Conservation (phyloP, 1,284 basidiomycete genomes). For the Rhodotorula sp. region DNA sequence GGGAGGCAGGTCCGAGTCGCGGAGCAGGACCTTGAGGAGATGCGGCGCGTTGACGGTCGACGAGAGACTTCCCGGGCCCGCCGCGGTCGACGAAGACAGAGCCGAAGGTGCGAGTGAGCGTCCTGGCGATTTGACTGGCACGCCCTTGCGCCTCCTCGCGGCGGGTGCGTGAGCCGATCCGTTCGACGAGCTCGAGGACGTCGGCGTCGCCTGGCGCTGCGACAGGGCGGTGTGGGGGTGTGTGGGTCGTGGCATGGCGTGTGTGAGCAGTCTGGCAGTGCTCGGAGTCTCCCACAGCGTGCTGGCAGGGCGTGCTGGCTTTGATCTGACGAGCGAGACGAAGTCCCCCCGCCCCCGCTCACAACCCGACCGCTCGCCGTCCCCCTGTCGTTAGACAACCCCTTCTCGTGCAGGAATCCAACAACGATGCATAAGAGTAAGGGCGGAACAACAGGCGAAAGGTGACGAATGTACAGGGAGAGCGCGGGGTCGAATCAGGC, state of each 20-base stretch:
- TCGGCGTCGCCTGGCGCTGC: not conserved
- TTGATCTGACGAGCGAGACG: no score
- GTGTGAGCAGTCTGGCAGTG: not conserved
- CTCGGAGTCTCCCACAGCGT: no score
- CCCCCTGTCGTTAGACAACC: no score
- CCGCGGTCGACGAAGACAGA: not conserved
- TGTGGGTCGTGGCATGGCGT: not conserved
- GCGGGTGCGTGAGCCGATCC: not conserved
- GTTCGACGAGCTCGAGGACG: not conserved
- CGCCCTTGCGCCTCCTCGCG: constrained; percentile 7
- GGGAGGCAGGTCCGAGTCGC: not conserved
- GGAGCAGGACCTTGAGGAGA: not conserved
- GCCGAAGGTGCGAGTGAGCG: not conserved
- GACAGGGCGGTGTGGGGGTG: not conserved
- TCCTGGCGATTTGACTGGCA: not conserved
- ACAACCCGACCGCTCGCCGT: no score
- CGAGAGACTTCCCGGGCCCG: no score
- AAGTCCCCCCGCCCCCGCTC: no score
- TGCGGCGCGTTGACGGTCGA: not conserved
- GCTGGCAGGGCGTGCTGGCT: no score
- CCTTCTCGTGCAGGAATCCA: no score
- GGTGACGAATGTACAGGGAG: not conserved
- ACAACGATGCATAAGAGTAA: not conserved
- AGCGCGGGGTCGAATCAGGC: constrained; percentile 53
- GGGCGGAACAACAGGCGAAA: not conserved